Conservation (phyloP, 257 asterid species). For the Solanum chilense region DNA sequence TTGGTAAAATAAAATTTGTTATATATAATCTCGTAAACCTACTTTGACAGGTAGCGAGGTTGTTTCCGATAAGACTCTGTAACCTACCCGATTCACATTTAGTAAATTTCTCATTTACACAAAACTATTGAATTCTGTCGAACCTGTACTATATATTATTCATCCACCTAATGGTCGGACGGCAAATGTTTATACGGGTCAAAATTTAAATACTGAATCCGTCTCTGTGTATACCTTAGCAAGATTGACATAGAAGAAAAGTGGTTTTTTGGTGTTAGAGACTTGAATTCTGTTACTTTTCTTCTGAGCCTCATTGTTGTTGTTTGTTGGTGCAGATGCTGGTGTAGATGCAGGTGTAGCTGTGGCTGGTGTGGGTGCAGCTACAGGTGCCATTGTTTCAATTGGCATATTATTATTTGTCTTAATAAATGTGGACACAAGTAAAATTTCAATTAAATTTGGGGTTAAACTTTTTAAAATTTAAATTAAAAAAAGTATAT, state of each 20-base stretch:
- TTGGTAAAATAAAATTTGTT: not conserved
- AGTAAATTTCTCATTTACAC: not conserved
- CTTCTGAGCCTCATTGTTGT: conserved; percentile 16
- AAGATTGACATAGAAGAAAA: conserved; percentile 54
- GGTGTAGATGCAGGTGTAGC: not conserved
- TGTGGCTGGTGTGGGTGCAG: not conserved
- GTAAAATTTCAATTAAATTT: not conserved
- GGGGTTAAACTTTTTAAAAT: not conserved
- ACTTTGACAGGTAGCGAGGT: not conserved
- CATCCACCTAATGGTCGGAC: no score
- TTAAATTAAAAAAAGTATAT: not conserved
- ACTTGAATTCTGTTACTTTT: conserved; percentile 49
- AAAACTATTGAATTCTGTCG: not conserved
- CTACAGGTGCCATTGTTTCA: conserved; percentile 23
- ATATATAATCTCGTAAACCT: not conserved
- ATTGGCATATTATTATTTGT: conserved; percentile 19
- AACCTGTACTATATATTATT: not conserved
- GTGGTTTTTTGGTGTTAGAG: conserved; percentile 53
- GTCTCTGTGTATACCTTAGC: conserved; percentile 23
- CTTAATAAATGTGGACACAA: not conserved
- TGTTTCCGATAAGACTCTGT: not conserved
- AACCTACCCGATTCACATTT: not conserved
- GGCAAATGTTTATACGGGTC: not conserved
- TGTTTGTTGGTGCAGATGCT: not conserved
- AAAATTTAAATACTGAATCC: not conserved